Conservation (phyloP, 345 rosid species). For the Euphorbia pulcherrima region DNA sequence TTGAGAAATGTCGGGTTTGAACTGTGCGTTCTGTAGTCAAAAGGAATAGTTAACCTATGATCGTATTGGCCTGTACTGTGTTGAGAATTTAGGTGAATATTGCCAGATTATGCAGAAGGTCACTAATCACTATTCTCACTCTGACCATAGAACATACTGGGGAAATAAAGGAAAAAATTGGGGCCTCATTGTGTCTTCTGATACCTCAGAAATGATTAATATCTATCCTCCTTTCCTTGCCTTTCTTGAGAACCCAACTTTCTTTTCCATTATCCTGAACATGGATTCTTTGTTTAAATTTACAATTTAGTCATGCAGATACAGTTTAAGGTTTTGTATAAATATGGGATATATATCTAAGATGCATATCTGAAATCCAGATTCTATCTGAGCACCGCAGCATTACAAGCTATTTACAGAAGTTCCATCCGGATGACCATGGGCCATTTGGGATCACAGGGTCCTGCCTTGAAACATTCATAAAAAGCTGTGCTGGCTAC, state of each 20-base stretch:
- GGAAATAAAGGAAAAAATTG: no score
- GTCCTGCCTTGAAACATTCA: constrained; percentile 89
- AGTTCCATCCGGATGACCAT: constrained; percentile 94
- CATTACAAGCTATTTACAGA: constrained; percentile 83
- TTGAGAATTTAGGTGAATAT: no score
- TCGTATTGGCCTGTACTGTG: no score
- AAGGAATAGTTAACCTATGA: no score
- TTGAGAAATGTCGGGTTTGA: no score
- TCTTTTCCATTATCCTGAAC: neutral
- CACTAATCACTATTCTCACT: no score
- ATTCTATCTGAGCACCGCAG: constrained; percentile 93
- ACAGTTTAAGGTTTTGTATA: neutral
- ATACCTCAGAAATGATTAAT: no score
- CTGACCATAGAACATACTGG: no score
- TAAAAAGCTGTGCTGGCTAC: constrained; percentile 97
- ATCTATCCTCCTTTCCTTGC: no score
- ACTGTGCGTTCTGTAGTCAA: no score
- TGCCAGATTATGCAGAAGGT: no score
- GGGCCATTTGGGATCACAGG: constrained; percentile 95
- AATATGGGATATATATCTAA: constrained; percentile 10
- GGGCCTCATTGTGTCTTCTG: no score
- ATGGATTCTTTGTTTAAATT: neutral
- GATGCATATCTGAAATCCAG: constrained; percentile 36
- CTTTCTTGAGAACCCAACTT: neutral
- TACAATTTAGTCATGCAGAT: neutral